phyloP scores from a whole-genome alignment of 352 stramenopile species.

The Pythium rishiriense region DNA sequence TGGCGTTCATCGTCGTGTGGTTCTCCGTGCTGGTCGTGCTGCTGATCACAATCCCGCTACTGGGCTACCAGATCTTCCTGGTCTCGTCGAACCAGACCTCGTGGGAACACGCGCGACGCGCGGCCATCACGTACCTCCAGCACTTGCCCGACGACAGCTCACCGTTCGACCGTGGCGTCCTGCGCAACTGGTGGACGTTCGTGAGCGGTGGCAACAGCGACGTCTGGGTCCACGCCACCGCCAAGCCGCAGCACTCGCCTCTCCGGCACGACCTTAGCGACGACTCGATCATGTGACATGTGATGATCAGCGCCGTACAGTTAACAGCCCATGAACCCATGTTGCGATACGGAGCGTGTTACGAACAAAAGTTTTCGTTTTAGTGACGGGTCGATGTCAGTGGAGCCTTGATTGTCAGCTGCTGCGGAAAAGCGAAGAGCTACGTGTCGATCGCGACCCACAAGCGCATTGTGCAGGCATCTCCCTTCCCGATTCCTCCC shows the following conservation, averaged over 20 bases:
- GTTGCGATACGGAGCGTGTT: not conserved
- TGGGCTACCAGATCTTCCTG: constrained; percentile 70
- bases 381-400: not conserved
- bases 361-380: not conserved
- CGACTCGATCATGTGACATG: constrained; percentile 27
- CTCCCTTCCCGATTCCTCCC: not conserved
- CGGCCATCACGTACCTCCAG: constrained; percentile 73
- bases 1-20: constrained; percentile 63
- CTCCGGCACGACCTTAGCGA: constrained; percentile 9
- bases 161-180: constrained; percentile 58
- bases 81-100: constrained; percentile 78
- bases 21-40: constrained; percentile 59
- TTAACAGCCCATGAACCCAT: constrained; percentile 15
- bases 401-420: not conserved
- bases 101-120: constrained; percentile 71
- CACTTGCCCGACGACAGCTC: constrained; percentile 55
- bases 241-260: constrained; percentile 20
- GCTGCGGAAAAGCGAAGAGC: constrained; percentile 9
- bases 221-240: constrained; percentile 54
- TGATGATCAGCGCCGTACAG: not conserved
- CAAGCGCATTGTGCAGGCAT: not conserved
- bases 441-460: constrained; percentile 21
- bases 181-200: constrained; percentile 71
- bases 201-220: constrained; percentile 46
- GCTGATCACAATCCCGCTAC: constrained; percentile 56